These are phyloP conservation scores for Mortierella sp. DNA, from an alignment of 371 early-diverging fungal genomes.

Conservation along the genomic window DNA sequence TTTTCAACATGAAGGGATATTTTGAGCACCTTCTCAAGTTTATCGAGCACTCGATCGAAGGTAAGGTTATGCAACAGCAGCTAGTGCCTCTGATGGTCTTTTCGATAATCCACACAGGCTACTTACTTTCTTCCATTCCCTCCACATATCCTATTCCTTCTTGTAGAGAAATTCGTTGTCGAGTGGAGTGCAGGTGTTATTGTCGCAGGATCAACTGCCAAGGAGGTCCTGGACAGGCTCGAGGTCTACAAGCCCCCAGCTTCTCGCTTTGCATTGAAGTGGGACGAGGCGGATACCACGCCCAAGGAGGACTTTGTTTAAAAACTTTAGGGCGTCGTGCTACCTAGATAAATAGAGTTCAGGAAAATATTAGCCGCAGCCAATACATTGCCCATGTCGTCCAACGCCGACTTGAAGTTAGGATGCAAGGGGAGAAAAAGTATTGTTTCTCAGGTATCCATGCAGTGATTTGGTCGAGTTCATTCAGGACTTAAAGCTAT, in stretches of 20 bases:
- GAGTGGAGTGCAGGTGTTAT: conserved; percentile 61
- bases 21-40: conserved; percentile 75
- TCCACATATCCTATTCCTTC: not conserved
- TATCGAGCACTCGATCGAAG: conserved; percentile 68
- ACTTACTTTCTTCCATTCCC: not conserved
- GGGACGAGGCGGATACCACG: conserved; percentile 49
- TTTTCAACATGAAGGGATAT: conserved; percentile 81
- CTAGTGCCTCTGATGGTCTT: no score
- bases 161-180: conserved; percentile 69
- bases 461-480: no score
- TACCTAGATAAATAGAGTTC: no score
- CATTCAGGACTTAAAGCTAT: no score
- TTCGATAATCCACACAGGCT: no score
- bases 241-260: conserved; percentile 65
- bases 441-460: no score
- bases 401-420: no score
- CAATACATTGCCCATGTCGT: no score
- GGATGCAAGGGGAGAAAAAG: no score
- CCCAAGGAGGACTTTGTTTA: conserved; percentile 39
- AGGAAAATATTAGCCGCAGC: no score
- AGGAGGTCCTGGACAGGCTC: conserved; percentile 70
- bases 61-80: no score
- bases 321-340: conserved; percentile 18
- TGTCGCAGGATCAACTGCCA: conserved; percentile 67
- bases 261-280: conserved; percentile 65